Evolutionary conservation across 306 rosid species (phyloP), one percentile per base, ranked within the genome.

Genomic region (Argentina anserina): DNA sequence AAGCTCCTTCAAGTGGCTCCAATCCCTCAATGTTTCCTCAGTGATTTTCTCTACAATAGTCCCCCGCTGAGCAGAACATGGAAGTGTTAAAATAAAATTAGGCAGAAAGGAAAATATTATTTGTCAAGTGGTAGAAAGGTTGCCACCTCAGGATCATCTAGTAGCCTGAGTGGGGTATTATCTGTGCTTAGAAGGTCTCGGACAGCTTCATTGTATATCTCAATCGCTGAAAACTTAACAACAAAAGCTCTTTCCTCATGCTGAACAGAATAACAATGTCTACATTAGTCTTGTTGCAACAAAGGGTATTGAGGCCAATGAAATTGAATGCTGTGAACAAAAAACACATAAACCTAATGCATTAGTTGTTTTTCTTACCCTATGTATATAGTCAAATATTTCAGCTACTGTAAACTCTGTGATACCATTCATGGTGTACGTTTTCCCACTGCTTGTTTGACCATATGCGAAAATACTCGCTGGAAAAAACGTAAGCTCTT

Each of bases 371-470:
- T 55, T 69, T 47, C 65, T 79, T 89, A 95, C 99, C 97, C 72
- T 84, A 59, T 86, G 89, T 77, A 89, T 76, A 65, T 91, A 83
- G 81, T 91, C 94, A 83, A 91, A 95, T 83, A 95, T 91, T 76
- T 91, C 99, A 45, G 92, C 89, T 25, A 83, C 97, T n/a, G 99
- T 81, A 63, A 83, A 82, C 82, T 95, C 97, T 40, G 96, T 88
- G 69, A 95, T 84, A 79, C 99, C 99, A 84, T 88, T 79, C 97
- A 95, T 95, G n/a, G 99, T 95, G 78, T 95, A 91, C 10, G 99
- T 95, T 87, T 95, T 95, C 78, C 99, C 99, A 66, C 99, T 95
- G 83, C 97, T 95, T 60, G 99, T 95, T 83, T 95, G 99, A 65
- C 99, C 99, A 66, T 95, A 95, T 46, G 99, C 99, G 86, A 95